Evolutionary conservation across 1,284 basidiomycete species (phyloP).

Genomic region (Tausonia pullulans): DNA sequence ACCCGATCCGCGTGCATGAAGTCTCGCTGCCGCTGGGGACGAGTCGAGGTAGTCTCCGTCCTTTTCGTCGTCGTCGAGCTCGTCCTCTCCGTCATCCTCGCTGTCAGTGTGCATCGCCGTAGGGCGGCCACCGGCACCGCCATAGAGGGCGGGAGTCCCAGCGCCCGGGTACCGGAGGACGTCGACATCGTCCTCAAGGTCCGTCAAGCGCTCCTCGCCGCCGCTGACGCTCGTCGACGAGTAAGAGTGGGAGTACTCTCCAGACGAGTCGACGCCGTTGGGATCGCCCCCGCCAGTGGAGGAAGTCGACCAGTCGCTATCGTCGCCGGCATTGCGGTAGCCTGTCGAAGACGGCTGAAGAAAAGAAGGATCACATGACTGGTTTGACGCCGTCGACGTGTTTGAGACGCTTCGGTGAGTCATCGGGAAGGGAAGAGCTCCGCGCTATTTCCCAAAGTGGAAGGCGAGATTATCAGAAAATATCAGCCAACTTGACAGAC

Average conservation of each 20-base stretch:
- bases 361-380: background rate
- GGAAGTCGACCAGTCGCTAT: slow-evolving; percentile 3
- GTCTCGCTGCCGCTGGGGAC: background rate
- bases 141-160: background rate
- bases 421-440: slow-evolving; percentile 3
- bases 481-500: no score
- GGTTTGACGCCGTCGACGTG: background rate
- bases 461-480: no score
- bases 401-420: background rate
- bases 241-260: slow-evolving; percentile 1
- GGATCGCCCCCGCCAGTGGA: background rate
- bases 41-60: background rate
- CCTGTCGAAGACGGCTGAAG: background rate
- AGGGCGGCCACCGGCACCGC: background rate
- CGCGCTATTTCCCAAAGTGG: no score
- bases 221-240: background rate
- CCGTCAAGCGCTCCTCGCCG: background rate
- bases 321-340: slow-evolving; percentile 1
- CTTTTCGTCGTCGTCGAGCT: slow-evolving; percentile 6
- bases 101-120: background rate
- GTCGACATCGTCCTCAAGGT: slow-evolving; percentile 1
- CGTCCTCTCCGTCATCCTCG: background rate
- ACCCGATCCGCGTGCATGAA: background rate
- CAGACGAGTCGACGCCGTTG: background rate
- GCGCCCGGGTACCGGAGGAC: background rate